A percentile compares a stretch with the other conserved stretches of the same genome.
Evolutionary conservation across 495 filamentous ascomycete species (phyloP).

Genomic region (Cetradonia linearis): DNA sequence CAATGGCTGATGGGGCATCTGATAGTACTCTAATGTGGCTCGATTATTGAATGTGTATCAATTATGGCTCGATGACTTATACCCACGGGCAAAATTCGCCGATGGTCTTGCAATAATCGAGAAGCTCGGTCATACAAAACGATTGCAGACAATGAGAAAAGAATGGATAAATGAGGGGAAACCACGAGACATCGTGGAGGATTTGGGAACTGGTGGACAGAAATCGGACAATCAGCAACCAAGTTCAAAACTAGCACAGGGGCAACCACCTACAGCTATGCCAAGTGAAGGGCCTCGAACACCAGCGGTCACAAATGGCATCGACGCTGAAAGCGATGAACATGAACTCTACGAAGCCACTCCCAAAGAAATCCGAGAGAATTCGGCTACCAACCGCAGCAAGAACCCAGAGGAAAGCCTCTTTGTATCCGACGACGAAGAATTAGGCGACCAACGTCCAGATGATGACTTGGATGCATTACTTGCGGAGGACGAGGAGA

Average conservation of each 20-base stretch:
- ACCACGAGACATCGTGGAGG: background rate
- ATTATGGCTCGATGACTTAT: conserved; percentile 93
- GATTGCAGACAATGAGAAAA: conserved; percentile 59
- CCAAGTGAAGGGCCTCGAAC: background rate
- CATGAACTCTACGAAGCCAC: conserved; percentile 12
- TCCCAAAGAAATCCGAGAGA: background rate
- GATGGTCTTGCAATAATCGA: conserved; percentile 89
- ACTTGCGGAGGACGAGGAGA: conserved; percentile 30
- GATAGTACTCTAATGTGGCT: conserved; percentile 73
- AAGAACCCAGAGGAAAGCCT: conserved; percentile 20
- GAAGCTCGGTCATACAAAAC: conserved; percentile 76
- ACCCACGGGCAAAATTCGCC: conserved; percentile 84
- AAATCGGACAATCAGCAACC: background rate
- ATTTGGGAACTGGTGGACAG: background rate
- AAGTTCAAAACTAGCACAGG: background rate
- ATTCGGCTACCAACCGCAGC: background rate
- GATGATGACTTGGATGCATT: conserved; percentile 42
- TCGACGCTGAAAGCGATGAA: conserved; percentile 10
- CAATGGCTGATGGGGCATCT: conserved; percentile 10
- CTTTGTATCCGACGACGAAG: conserved; percentile 22
- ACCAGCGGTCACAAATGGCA: background rate
- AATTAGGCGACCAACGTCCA: conserved; percentile 22
- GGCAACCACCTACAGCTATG: background rate
- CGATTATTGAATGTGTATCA: conserved; percentile 85
- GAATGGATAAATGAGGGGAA: conserved; percentile 81